phyloP scores from a whole-genome alignment of 305 asterid species.

The Fraxinus baroniana region DNA sequence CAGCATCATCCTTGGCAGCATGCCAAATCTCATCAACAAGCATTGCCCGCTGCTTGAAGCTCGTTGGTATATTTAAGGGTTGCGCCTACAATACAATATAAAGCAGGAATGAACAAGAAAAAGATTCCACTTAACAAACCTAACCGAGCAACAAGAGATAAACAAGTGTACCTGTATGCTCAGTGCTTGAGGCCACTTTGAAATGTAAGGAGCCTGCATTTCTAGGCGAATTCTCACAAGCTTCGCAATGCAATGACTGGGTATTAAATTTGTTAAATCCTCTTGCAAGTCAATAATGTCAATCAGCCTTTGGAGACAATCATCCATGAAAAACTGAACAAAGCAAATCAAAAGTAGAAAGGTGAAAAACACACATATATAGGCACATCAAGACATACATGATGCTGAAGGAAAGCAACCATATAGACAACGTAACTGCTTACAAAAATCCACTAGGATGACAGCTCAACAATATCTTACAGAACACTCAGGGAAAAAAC shows the following conservation, averaged over 20 bases:
- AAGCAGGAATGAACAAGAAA: not conserved
- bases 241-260: constrained; percentile 70
- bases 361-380: constrained; percentile 6
- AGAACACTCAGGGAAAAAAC: not conserved
- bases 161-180: constrained; percentile 70
- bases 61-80: constrained; percentile 67
- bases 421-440: not conserved
- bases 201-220: constrained; percentile 84
- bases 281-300: constrained; percentile 59
- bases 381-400: not conserved
- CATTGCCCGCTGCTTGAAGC: constrained; percentile 92
- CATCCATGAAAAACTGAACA: constrained; percentile 92
- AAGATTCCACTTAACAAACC: constrained; percentile 1
- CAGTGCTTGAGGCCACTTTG: constrained; percentile 96
- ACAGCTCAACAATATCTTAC: not conserved
- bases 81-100: constrained; percentile 51
- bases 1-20: constrained; percentile 76
- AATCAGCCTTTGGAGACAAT: constrained; percentile 77
- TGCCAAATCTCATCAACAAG: constrained; percentile 95
- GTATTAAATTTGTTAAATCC: constrained; percentile 61
- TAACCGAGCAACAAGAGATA: not conserved
- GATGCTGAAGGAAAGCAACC: constrained; percentile 7
- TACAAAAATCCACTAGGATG: constrained; percentile 1
- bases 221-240: constrained; percentile 79
- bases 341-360: constrained; percentile 19